Conservation (phyloP, 2,329 filamentous ascomycete species). For the Knoxdaviesia capensis region DNA sequence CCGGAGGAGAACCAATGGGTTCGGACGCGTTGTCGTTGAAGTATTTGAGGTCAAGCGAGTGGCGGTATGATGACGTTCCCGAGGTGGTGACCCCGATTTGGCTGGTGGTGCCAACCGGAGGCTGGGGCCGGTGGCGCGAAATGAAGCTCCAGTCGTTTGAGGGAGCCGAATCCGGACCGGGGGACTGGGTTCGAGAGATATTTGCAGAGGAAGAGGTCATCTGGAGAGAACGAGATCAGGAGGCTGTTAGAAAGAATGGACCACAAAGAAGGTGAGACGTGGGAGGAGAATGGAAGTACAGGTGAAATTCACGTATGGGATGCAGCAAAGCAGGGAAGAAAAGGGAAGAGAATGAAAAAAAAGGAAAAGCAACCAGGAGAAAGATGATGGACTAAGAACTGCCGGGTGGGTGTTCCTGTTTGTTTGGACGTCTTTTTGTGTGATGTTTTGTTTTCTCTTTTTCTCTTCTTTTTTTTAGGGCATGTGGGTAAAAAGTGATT, state of each 20-base stretch:
- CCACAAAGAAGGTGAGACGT: constrained; percentile 16
- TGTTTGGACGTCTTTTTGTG: no score
- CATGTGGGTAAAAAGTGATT: no score
- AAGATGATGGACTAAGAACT: constrained; percentile 2
- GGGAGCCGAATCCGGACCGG: no score
- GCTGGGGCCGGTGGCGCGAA: constrained; percentile 42
- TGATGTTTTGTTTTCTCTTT: no score
- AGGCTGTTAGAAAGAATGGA: no score
- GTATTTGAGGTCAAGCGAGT: constrained; percentile 37
- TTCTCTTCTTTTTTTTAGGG: no score
- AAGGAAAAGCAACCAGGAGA: not conserved
- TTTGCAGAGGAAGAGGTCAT: no score
- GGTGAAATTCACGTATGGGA: constrained; percentile 2
- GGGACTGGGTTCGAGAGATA: no score
- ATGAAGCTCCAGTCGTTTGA: constrained; percentile 38
- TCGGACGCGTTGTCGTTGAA: constrained; percentile 21
- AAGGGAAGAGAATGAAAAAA: constrained; percentile 3
- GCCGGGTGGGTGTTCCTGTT: no score
- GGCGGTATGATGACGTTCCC: constrained; percentile 18
- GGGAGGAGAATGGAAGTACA: constrained; percentile 42
- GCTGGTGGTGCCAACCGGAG: no score
- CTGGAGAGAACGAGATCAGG: no score
- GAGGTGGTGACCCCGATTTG: no score
- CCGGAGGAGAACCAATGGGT: constrained; percentile 22
- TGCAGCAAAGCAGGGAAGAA: constrained; percentile 3